Percentiles rank a stretch among this genome's conserved stretches.
Conservation (phyloP, 1,139 yeast genomes). For the Pichia sp. region DNA sequence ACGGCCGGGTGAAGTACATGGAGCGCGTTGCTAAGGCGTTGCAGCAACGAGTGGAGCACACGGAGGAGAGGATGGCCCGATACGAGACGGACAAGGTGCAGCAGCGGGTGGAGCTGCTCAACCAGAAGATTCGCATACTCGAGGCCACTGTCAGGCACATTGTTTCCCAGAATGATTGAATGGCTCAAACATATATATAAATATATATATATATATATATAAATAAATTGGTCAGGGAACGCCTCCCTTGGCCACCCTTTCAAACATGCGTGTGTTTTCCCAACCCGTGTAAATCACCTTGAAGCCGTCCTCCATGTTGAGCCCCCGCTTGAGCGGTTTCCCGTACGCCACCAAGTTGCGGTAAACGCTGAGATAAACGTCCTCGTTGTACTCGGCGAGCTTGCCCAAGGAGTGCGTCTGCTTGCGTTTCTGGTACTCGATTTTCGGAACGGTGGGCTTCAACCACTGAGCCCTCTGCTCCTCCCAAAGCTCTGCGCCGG, state of each 20-base stretch:
- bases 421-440: constrained; percentile 26
- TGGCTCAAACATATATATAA: too few relatives aligned
- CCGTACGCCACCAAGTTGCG: constrained; percentile 55
- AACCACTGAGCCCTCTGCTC: constrained; percentile 58
- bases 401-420: constrained; percentile 34
- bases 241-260: constrained; percentile 50
- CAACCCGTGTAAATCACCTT: constrained; percentile 65
- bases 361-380: constrained; percentile 54
- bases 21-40: constrained; percentile 7
- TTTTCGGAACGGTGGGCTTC: constrained; percentile 27
- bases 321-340: constrained; percentile 49
- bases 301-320: constrained; percentile 58
- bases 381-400: constrained; percentile 35
- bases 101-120: constrained; percentile 40
- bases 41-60: constrained; percentile 2
- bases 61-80: constrained; percentile 18
- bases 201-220: too few relatives aligned
- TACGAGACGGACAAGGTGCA: constrained; percentile 28
- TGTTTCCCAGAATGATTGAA: background rate
- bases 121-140: constrained; percentile 44
- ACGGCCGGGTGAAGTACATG: constrained; percentile 2
- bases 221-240: constrained; percentile 12
- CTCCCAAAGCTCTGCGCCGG: constrained; percentile 48
- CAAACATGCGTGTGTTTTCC: constrained; percentile 64
- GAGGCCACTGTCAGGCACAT: constrained; percentile 28